phyloP scores from a whole-genome alignment of 148 eudicot species.

The Amaranthus palmeri region DNA sequence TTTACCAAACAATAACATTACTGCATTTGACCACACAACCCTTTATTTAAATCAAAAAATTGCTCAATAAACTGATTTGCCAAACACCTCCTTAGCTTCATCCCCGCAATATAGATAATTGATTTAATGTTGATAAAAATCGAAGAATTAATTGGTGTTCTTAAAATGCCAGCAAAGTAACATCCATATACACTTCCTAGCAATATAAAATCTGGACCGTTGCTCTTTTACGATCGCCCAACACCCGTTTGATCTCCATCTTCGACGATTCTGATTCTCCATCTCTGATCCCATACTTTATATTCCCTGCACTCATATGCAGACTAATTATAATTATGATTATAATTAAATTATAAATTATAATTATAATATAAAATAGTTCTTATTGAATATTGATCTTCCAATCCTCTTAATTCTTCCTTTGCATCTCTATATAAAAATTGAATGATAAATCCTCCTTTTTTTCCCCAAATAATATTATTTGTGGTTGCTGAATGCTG shows the following conservation, averaged over 20 bases:
- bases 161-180: constrained; percentile 22
- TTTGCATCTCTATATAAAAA: background rate
- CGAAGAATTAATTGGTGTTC: background rate
- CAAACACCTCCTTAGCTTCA: too few relatives aligned
- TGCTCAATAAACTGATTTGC: background rate
- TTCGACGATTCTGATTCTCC: background rate
- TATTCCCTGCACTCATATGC: background rate
- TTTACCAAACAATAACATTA: too few relatives aligned
- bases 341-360: too few relatives aligned
- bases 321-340: too few relatives aligned
- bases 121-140: background rate
- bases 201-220: constrained; percentile 24
- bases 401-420: background rate
- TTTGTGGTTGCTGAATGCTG: too few relatives aligned
- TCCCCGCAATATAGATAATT: too few relatives aligned
- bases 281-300: constrained; percentile 11
- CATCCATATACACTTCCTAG: constrained; percentile 28
- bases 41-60: background rate
- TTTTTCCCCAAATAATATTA: too few relatives aligned
- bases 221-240: constrained; percentile 18
- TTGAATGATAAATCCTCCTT: background rate
- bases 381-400: too few relatives aligned
- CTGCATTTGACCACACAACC: too few relatives aligned
- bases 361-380: too few relatives aligned
- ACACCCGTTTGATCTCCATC: constrained; percentile 10